Conservation (phyloP, 2,329 filamentous ascomycete genomes). For the Xylariomycetidae sp. region DNA sequence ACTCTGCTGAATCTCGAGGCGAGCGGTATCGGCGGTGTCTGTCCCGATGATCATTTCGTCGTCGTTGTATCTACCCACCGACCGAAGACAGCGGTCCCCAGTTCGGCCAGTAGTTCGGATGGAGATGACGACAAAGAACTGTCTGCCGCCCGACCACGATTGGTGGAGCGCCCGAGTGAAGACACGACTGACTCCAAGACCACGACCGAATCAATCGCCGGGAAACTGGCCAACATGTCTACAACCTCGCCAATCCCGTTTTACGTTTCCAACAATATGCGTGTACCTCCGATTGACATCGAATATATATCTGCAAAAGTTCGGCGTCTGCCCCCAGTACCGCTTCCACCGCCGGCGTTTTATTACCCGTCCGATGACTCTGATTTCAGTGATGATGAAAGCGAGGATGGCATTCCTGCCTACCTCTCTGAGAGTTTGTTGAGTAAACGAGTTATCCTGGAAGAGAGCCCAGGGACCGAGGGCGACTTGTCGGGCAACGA, state of each 20-base stretch:
- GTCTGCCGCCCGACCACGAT: slow-evolving; percentile 1
- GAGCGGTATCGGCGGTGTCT: slow-evolving; percentile 54
- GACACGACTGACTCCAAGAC: slow-evolving; percentile 20
- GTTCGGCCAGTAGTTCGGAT: slow-evolving; percentile 5
- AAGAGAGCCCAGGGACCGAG: slow-evolving; percentile 72
- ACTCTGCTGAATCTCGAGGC: slow-evolving; percentile 43
- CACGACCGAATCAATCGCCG: slow-evolving; percentile 36
- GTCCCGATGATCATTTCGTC: slow-evolving; percentile 61
- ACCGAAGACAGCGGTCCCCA: slow-evolving; percentile 19
- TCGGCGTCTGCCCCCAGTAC: slow-evolving; percentile 39
- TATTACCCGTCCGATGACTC: slow-evolving; percentile 45
- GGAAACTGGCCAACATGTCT: slow-evolving; percentile 37
- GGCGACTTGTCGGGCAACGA: slow-evolving; percentile 75
- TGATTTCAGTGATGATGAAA: slow-evolving; percentile 18
- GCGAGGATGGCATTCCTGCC: slow-evolving; percentile 12
- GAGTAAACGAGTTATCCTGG: slow-evolving; percentile 18
- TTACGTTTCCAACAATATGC: not conserved
- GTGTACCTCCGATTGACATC: slow-evolving; percentile 32
- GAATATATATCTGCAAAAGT: slow-evolving; percentile 41
- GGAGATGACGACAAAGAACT: slow-evolving; percentile 8
- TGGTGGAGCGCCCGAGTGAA: slow-evolving; percentile 7
- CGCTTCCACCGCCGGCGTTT: slow-evolving; percentile 48
- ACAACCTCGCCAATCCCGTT: slow-evolving; percentile 31
- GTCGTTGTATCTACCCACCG: slow-evolving; percentile 50
- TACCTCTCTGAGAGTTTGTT: slow-evolving; percentile 12